Conservation (phyloP, 169 alveolate genomes). For the Amoebophrya sp. region DNA sequence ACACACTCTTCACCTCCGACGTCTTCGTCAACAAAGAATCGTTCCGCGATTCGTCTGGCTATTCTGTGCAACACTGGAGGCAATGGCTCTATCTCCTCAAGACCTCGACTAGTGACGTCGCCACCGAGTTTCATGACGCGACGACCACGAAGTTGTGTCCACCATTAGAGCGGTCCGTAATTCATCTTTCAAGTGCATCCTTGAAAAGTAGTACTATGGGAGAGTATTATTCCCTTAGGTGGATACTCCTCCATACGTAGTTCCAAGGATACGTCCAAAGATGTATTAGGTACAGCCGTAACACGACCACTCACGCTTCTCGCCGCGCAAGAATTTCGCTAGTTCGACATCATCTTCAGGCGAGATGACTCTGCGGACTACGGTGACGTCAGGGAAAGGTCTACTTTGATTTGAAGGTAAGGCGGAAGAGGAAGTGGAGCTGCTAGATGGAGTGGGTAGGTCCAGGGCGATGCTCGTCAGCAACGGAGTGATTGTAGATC, state of each 20-base stretch:
- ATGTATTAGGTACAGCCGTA: too few species aligned
- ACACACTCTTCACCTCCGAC: too few species aligned
- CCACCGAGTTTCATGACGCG: background rate
- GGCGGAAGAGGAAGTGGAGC: background rate
- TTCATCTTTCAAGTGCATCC: background rate
- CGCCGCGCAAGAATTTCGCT: background rate
- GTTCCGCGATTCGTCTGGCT: background rate
- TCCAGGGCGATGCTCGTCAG: too few species aligned
- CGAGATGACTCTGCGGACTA: background rate
- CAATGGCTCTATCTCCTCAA: background rate
- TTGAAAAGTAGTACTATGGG: background rate
- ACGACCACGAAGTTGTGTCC: background rate
- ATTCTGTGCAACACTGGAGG: background rate
- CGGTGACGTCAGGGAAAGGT: background rate
- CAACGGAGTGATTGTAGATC: background rate
- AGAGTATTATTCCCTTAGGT: background rate
- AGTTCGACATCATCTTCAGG: background rate
- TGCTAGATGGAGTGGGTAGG: background rate
- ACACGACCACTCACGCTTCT: background rate
- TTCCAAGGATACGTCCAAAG: background rate
- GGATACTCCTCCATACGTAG: background rate
- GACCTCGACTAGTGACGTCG: background rate
- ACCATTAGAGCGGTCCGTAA: too few species aligned
- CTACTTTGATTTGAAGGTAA: background rate
- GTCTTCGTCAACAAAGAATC: background rate